Evolutionary conservation across 2,329 filamentous ascomycete species (phyloP).

Genomic region (Ophiostoma triangulosporum): DNA sequence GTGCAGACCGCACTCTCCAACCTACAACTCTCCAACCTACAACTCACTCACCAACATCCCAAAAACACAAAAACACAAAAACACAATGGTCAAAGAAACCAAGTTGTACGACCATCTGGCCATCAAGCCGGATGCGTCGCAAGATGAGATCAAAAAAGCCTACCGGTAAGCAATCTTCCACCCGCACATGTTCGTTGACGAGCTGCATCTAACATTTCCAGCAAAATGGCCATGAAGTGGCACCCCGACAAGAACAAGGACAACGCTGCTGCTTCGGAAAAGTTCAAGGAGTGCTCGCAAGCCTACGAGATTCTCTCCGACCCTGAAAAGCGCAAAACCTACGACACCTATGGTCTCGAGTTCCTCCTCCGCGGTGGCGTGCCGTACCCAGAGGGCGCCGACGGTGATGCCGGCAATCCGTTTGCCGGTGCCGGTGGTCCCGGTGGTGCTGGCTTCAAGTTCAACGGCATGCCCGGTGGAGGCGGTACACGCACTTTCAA

Average conservation of each 20-base stretch:
- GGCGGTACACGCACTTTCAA: conserved; percentile 45
- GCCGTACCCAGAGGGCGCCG: conserved; percentile 29
- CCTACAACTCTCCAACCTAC: not conserved
- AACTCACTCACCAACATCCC: too few relatives aligned
- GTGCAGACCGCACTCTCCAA: not conserved
- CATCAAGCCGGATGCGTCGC: conserved; percentile 64
- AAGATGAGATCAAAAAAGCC: conserved; percentile 95
- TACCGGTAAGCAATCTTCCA: conserved; percentile 50
- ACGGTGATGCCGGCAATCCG: conserved; percentile 32
- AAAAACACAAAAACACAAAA: not conserved
- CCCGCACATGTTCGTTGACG: not conserved
- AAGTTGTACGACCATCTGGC: conserved; percentile 73
- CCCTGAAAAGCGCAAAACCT: conserved; percentile 89
- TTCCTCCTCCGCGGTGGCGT: conserved; percentile 74
- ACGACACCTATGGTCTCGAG: conserved; percentile 89
- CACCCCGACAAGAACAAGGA: conserved; percentile 98
- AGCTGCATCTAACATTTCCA: conserved; percentile 21
- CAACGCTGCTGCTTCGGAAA: conserved; percentile 71
- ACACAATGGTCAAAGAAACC: conserved; percentile 23
- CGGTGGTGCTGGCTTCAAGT: conserved; percentile 23
- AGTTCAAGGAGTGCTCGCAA: conserved; percentile 96
- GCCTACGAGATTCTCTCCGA: conserved; percentile 97
- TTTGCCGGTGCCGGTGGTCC: conserved; percentile 43
- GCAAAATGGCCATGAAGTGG: conserved; percentile 78
- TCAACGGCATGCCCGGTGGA: conserved; percentile 34